Percentiles rank a stretch among this genome's conserved stretches.
These are phyloP conservation scores for Achaetomiella virescens DNA, from an alignment of 495 filamentous ascomycete species.

Conservation along the genomic window DNA sequence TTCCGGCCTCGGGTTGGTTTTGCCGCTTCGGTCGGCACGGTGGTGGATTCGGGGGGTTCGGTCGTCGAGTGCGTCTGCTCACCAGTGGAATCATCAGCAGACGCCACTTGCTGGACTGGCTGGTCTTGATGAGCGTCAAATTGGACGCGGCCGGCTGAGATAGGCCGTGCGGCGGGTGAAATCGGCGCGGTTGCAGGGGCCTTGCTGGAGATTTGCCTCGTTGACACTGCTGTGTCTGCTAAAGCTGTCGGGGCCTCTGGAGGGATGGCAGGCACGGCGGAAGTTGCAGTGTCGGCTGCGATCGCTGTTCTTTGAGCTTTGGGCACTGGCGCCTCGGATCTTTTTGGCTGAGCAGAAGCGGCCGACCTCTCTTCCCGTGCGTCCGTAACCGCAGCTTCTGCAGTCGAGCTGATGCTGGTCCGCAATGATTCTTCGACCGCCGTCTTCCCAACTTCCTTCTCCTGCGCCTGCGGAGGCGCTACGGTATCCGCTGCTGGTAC, in stretches of 20 bases:
- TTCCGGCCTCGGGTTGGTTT: constrained; percentile 18
- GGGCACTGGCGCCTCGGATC: background rate
- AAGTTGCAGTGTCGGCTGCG: background rate
- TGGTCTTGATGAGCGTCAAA: background rate
- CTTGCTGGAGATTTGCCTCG: background rate
- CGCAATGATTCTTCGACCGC: background rate
- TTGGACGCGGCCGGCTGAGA: no score
- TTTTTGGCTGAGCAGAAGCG: background rate
- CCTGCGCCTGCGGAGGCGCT: background rate
- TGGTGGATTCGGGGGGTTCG: background rate
- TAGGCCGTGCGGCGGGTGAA: background rate
- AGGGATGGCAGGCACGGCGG: background rate
- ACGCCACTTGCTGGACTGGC: background rate
- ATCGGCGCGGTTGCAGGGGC: background rate
- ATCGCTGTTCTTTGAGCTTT: background rate
- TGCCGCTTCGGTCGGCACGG: background rate
- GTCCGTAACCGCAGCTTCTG: background rate
- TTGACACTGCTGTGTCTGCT: background rate
- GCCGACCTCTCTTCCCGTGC: background rate
- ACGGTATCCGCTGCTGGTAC: background rate
- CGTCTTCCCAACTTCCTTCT: background rate
- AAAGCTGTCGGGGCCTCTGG: background rate
- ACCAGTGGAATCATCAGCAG: background rate
- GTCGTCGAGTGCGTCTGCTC: background rate
- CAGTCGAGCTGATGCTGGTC: background rate